A percentile compares a stretch with the other conserved stretches of the same genome.
These are phyloP conservation scores for Cytospora piceae DNA, from an alignment of 2,329 filamentous ascomycete species.

Conservation along the genomic window DNA sequence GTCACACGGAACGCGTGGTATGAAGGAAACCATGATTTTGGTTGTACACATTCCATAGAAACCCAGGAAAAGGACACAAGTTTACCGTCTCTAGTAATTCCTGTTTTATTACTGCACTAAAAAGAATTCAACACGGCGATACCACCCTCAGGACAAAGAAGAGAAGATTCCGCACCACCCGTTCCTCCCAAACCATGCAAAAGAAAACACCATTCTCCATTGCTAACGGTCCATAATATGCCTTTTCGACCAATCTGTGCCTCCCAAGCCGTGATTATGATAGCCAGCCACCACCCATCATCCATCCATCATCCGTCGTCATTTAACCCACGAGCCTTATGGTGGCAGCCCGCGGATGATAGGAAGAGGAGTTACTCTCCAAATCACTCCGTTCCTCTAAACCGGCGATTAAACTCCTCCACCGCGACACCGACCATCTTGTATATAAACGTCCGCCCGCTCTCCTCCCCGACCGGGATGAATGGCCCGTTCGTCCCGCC, in stretches of 20 bases:
- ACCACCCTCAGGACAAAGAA: background rate
- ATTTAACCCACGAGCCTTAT: background rate
- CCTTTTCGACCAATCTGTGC: background rate
- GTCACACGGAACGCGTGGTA: too few species aligned
- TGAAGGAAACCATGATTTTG: too few species aligned
- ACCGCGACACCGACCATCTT: constrained; percentile 68
- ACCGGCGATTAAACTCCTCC: constrained; percentile 68
- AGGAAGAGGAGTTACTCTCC: too few species aligned
- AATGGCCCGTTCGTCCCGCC: constrained; percentile 94
- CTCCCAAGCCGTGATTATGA: background rate
- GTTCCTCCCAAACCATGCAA: background rate
- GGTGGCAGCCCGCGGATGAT: background rate
- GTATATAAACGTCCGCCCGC: constrained; percentile 65
- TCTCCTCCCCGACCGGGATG: constrained; percentile 90
- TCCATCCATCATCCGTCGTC: background rate
- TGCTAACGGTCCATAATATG: constrained; percentile 11
- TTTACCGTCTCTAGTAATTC: background rate
- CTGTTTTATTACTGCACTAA: background rate
- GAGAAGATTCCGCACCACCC: background rate
- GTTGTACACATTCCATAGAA: too few species aligned
- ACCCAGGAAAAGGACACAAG: too few species aligned
- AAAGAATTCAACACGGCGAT: background rate
- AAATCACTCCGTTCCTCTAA: constrained; percentile 47
- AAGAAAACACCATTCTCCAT: constrained; percentile 22
- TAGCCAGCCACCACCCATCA: background rate